phyloP scores from a whole-genome alignment of 177 flowering plant species.

The Telopea speciosissima region DNA sequence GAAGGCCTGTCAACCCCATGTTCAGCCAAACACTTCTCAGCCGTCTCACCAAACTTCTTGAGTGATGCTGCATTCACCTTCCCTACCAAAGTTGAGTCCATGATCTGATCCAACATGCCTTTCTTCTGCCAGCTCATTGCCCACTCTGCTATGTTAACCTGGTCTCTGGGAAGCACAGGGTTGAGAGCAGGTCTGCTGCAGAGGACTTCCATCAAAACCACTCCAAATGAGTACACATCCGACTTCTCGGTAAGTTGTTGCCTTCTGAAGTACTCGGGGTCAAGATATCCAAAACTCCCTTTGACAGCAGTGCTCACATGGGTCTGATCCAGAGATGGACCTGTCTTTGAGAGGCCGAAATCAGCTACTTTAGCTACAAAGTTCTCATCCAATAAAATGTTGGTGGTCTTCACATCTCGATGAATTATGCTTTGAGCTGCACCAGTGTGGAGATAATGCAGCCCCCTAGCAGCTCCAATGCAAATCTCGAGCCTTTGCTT shows the following conservation, averaged over 20 bases:
- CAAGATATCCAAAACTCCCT: slow-evolving; percentile 95
- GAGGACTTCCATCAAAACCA: slow-evolving; percentile 86
- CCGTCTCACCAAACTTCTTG: slow-evolving; percentile 84
- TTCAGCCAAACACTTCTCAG: slow-evolving; percentile 90
- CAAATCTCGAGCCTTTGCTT: slow-evolving; percentile 88
- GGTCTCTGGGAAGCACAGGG: slow-evolving; percentile 79
- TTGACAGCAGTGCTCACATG: slow-evolving; percentile 95
- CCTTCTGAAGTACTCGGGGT: slow-evolving; percentile 90
- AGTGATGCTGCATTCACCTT: slow-evolving; percentile 76
- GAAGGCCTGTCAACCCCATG: slow-evolving; percentile 87
- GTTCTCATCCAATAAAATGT: slow-evolving; percentile 76
- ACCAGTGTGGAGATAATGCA: slow-evolving; percentile 97
- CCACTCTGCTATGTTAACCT: slow-evolving; percentile 93
- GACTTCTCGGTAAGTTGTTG: slow-evolving; percentile 90
- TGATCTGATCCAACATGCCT: slow-evolving; percentile 74
- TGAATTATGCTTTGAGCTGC: slow-evolving; percentile 83
- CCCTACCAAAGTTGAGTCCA: slow-evolving; percentile 63
- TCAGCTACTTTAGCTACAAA: slow-evolving; percentile 91
- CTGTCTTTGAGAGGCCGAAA: slow-evolving; percentile 86
- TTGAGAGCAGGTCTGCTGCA: slow-evolving; percentile 83
- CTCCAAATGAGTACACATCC: slow-evolving; percentile 95
- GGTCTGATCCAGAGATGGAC: slow-evolving; percentile 77
- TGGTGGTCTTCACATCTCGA: slow-evolving; percentile 92
- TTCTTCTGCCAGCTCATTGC: slow-evolving; percentile 91
- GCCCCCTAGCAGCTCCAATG: slow-evolving; percentile 92